phyloP scores from a whole-genome alignment of 257 asterid genomes.

The Nyctanthes arbortristis region DNA sequence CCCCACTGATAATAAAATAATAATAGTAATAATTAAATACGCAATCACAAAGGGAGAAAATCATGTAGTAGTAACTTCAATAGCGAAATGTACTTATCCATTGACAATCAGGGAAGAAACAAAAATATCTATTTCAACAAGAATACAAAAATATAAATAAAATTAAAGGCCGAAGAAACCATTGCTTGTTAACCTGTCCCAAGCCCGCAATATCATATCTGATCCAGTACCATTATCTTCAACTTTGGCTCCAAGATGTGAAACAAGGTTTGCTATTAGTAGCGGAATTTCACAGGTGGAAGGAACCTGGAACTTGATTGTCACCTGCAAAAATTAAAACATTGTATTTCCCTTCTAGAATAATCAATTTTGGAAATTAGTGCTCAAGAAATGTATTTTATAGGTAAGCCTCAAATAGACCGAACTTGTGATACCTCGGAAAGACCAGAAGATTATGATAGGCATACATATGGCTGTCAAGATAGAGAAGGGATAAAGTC shows the following conservation, averaged over 20 bases:
- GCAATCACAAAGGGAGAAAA: background rate
- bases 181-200: slow-evolving; percentile 73
- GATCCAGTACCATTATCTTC: slow-evolving; percentile 63
- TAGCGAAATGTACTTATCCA: background rate
- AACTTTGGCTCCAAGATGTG: slow-evolving; percentile 76
- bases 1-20: slow-evolving; percentile 64
- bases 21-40: slow-evolving; percentile 23
- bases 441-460: background rate
- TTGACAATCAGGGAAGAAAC: background rate
- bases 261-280: slow-evolving; percentile 71
- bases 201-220: slow-evolving; percentile 80
- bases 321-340: slow-evolving; percentile 51
- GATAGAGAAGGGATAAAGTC: background rate
- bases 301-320: slow-evolving; percentile 86
- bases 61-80: background rate
- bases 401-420: slow-evolving; percentile 12
- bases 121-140: slow-evolving; percentile 5
- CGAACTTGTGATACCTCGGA: slow-evolving; percentile 18
- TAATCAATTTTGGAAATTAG: background rate
- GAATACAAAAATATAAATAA: slow-evolving; percentile 3
- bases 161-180: slow-evolving; percentile 10
- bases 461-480: background rate
- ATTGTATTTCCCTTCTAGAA: background rate
- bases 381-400: background rate
- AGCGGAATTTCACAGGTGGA: slow-evolving; percentile 81